phyloP scores from a whole-genome alignment of 2,329 filamentous ascomycete genomes.

The Phoma sp. region DNA sequence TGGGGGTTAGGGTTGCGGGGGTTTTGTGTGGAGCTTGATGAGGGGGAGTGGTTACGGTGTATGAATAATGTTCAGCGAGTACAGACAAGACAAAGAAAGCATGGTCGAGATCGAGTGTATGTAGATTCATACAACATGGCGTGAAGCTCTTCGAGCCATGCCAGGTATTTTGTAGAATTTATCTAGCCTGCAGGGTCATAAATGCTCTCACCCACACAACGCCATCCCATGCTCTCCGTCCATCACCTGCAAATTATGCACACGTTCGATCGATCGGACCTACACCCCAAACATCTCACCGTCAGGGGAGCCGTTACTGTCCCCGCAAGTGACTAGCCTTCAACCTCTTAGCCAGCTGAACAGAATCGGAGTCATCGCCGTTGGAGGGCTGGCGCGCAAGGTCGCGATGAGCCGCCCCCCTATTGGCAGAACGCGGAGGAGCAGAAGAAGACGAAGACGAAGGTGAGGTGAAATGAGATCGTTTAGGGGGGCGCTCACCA shows the following conservation, averaged over 20 bases:
- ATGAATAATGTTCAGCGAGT: too few relatives aligned
- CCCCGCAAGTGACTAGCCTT: constrained; percentile 64
- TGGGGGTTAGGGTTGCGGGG: constrained; percentile 79
- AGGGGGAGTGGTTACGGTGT: too few relatives aligned
- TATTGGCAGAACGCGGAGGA: constrained; percentile 42
- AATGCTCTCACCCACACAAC: too few relatives aligned
- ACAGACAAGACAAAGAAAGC: too few relatives aligned
- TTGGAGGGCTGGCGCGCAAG: constrained; percentile 35
- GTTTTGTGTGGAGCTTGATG: constrained; percentile 60
- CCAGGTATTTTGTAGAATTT: too few relatives aligned
- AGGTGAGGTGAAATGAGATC: constrained; percentile 46
- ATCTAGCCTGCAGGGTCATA: too few relatives aligned
- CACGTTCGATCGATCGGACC: constrained; percentile 24
- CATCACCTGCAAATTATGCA: background rate
- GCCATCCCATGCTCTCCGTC: too few relatives aligned
- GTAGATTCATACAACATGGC: too few relatives aligned
- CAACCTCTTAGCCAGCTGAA: constrained; percentile 69
- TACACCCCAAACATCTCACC: constrained; percentile 27
- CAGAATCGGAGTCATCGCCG: constrained; percentile 59
- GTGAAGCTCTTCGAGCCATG: too few relatives aligned
- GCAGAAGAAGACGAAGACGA: constrained; percentile 32
- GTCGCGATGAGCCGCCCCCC: constrained; percentile 44
- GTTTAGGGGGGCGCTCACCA: constrained; percentile 94
- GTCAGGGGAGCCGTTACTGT: constrained; percentile 30
- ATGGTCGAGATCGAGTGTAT: too few relatives aligned